These are phyloP conservation scores for Amanita pallidorosea DNA, from an alignment of 768 basidiomycete species.

Conservation along the genomic window DNA sequence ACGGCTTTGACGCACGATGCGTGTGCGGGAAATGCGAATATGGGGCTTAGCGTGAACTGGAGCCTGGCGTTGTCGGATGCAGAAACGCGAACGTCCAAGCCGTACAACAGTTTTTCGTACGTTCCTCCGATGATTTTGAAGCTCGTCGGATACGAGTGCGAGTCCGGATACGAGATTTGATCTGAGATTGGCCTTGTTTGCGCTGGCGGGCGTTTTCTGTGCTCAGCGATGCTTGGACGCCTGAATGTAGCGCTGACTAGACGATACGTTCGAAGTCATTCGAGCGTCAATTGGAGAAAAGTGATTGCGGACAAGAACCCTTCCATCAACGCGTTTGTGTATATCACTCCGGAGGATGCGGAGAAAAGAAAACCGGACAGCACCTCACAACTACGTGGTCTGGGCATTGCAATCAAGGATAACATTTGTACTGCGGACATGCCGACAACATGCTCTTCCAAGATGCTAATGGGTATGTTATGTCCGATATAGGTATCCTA, in stretches of 20 bases:
- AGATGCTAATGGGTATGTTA: conserved; percentile 50
- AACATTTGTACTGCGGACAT: conserved; percentile 65
- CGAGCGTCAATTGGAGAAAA: conserved; percentile 14
- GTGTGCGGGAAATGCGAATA: conserved; percentile 97
- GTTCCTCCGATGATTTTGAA: conserved; percentile 90
- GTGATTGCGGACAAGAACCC: conserved; percentile 26
- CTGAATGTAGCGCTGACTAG: background rate
- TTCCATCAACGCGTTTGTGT: conserved; percentile 47
- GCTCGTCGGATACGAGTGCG: conserved; percentile 31
- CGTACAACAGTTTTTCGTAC: conserved; percentile 94
- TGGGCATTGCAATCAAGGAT: conserved; percentile 71
- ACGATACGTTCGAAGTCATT: background rate
- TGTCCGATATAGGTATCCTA: background rate
- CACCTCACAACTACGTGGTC: conserved; percentile 23
- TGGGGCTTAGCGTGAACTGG: conserved; percentile 48
- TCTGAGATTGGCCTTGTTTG: background rate
- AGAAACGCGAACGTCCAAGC: conserved; percentile 57
- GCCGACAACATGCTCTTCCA: conserved; percentile 69
- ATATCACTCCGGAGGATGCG: conserved; percentile 12
- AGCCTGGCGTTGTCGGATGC: conserved; percentile 8
- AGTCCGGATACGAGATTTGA: no score
- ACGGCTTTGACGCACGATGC: conserved; percentile 88
- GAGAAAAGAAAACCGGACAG: background rate
- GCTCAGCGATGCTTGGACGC: background rate
- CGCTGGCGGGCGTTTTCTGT: background rate